Evolutionary conservation across 2,329 filamentous ascomycete genomes (phyloP).

Genomic region (Curvularia verruculosa): DNA sequence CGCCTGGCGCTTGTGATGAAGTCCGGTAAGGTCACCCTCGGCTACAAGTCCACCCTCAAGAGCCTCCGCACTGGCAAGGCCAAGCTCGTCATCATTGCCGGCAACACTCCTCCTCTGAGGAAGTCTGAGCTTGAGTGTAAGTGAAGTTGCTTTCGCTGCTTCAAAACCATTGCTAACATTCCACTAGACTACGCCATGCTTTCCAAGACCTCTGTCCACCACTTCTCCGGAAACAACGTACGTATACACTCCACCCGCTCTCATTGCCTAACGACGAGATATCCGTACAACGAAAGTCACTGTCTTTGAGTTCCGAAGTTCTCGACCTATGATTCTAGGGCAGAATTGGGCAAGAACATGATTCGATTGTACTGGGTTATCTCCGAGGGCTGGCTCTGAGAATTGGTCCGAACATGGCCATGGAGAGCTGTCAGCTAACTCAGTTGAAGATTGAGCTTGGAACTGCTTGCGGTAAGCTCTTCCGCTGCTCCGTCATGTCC

Average conservation of each 20-base stretch:
- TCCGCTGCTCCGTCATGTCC: slow-evolving; percentile 96
- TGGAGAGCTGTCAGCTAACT: slow-evolving; percentile 81
- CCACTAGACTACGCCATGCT: slow-evolving; percentile 19
- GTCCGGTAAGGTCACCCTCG: slow-evolving; percentile 81
- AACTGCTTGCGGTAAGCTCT: slow-evolving; percentile 98
- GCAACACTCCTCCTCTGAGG: slow-evolving; percentile 96
- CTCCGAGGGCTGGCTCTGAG: slow-evolving; percentile 73
- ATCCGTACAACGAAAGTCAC: slow-evolving; percentile 10
- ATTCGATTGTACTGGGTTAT: slow-evolving; percentile 25
- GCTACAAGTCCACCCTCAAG: slow-evolving; percentile 91
- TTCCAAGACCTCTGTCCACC: slow-evolving; percentile 69
- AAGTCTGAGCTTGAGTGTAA: slow-evolving; percentile 93
- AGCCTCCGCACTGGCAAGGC: slow-evolving; percentile 90
- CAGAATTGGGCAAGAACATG: neutral
- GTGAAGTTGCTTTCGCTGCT: slow-evolving; percentile 54
- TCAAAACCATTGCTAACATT: slow-evolving; percentile 2
- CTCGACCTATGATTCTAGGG: slow-evolving; percentile 1
- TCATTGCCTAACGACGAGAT: slow-evolving; percentile 50
- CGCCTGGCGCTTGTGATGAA: slow-evolving; percentile 73
- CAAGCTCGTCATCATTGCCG: slow-evolving; percentile 94
- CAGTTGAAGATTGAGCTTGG: slow-evolving; percentile 87
- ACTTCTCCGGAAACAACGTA: slow-evolving; percentile 99
- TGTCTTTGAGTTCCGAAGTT: slow-evolving; percentile 5
- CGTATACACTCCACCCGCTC: slow-evolving; percentile 58
- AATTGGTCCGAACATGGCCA: slow-evolving; percentile 84